Evolutionary conservation across 331 rosid species (phyloP), one percentile per base, ranked within the genome.

Genomic region (Prunus yedoensis): DNA sequence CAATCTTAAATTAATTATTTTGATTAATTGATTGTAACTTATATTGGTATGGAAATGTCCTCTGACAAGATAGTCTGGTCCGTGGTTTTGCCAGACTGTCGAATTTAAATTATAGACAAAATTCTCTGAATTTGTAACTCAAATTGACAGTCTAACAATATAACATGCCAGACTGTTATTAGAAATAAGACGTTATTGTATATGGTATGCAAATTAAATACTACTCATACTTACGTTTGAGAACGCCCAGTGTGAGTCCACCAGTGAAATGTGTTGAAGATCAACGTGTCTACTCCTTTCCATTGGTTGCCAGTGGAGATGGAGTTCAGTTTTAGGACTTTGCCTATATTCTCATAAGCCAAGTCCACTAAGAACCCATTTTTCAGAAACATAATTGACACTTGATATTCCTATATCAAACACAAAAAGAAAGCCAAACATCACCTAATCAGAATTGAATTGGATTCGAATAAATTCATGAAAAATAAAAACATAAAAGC

Each of bases 181-280:
- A 13, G 17, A 47, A 47, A 47, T 3, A 10, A 47, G 1, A 47
- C 3, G 0, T 30, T 8, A 16, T 62, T 3, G 6, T 27, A 12
- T 1, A 15, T 62, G 20, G 20, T 4, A 4, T 51, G 8, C 20
- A 35, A 32, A 13, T 4, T 3, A 18, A 32, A 9, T 7, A 5
- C 8, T 32, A 32, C 38, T 5, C 8, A 32, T 32, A 32, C 38
- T 6, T 84, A 91, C 97, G 83, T 73, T 75, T 67, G 80, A 76
- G 71, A 38, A 0, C 17, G 9, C 18, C 87, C 87, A 1, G 61
- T 63, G 72, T 90, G 96, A 60, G 81, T 83, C 97, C 97, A 92
- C 97, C 96, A 90, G 72, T 92, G 97, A 23, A 70, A 88, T 76
- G 86, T 82, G 85, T 90, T 90, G 93, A 92, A 90, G 69, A 88